These are phyloP conservation scores for Boletus reticulatus DNA, from an alignment of 768 basidiomycete species.

Conservation along the genomic window DNA sequence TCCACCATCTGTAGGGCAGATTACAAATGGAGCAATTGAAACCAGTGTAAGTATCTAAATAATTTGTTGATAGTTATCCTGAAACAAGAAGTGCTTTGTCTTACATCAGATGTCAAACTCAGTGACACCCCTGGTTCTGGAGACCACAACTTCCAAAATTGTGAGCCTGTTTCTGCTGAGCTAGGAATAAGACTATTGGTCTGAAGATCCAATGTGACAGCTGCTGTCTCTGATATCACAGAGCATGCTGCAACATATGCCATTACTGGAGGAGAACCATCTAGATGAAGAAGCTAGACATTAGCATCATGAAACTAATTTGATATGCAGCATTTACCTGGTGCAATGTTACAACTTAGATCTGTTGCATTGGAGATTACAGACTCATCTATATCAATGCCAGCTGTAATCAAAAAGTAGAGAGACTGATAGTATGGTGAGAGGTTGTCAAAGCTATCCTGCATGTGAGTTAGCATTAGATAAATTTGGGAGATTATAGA, in stretches of 20 bases:
- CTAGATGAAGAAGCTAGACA: background rate
- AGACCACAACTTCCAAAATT: conserved; percentile 8
- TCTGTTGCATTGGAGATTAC: background rate
- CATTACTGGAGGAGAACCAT: background rate
- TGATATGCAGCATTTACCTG: background rate
- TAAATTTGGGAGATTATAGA: too few relatives aligned
- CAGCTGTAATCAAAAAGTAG: conserved; percentile 11
- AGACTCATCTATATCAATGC: conserved; percentile 1
- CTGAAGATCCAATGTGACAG: conserved; percentile 2
- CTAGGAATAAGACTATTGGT: background rate
- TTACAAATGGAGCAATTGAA: background rate
- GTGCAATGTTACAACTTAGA: background rate
- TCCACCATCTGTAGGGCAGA: background rate
- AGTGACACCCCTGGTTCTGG: background rate
- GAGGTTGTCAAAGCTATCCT: background rate
- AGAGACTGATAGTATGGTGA: background rate
- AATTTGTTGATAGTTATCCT: background rate
- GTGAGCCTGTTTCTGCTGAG: too few relatives aligned
- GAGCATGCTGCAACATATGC: conserved; percentile 9
- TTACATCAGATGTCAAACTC: background rate
- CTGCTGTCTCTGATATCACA: background rate
- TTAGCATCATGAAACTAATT: background rate
- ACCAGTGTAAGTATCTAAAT: background rate
- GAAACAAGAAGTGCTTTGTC: too few relatives aligned
- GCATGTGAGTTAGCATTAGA: background rate